phyloP scores from a whole-genome alignment of 2,329 filamentous ascomycete species.

The Aureobasidium subglaciale region DNA sequence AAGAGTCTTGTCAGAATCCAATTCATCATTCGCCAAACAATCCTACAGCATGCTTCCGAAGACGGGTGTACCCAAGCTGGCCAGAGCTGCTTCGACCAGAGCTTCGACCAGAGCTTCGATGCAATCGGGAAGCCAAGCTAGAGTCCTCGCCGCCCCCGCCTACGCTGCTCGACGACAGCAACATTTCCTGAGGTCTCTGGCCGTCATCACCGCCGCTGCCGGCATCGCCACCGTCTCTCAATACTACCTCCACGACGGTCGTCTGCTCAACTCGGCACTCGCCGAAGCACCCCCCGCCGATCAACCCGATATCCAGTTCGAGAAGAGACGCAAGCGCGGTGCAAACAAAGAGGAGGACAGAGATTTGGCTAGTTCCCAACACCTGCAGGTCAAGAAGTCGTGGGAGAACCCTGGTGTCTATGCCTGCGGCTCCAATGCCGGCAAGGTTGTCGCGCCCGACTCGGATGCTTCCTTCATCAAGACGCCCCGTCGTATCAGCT shows the following conservation, averaged over 20 bases:
- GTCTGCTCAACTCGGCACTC: slow-evolving; percentile 34
- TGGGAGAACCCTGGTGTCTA: slow-evolving; percentile 81
- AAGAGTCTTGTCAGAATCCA: neutral
- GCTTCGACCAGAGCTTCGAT: slow-evolving; percentile 18
- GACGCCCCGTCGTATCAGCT: slow-evolving; percentile 66
- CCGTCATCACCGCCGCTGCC: slow-evolving; percentile 36
- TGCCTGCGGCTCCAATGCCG: slow-evolving; percentile 83
- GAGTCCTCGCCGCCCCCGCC: slow-evolving; percentile 20
- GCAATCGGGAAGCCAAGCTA: slow-evolving; percentile 15
- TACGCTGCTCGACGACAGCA: slow-evolving; percentile 40
- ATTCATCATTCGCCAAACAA: neutral
- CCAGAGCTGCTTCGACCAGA: slow-evolving; percentile 20
- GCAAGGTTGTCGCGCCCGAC: slow-evolving; percentile 77
- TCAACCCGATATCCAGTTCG: slow-evolving; percentile 56
- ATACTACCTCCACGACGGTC: slow-evolving; percentile 34
- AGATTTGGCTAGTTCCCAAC: slow-evolving; percentile 74
- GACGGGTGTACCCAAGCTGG: neutral
- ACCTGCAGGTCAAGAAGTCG: slow-evolving; percentile 79
- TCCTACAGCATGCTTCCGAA: slow-evolving; percentile 5
- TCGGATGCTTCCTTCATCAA: slow-evolving; percentile 73
- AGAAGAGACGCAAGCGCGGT: slow-evolving; percentile 53
- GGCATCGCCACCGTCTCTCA: slow-evolving; percentile 39
- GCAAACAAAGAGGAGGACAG: slow-evolving; percentile 63
- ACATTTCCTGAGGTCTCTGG: slow-evolving; percentile 39
- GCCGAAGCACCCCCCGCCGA: slow-evolving; percentile 44